These are phyloP conservation scores for Eruca vesicaria DNA, from an alignment of 441 rosid genomes.

Conservation along the genomic window DNA sequence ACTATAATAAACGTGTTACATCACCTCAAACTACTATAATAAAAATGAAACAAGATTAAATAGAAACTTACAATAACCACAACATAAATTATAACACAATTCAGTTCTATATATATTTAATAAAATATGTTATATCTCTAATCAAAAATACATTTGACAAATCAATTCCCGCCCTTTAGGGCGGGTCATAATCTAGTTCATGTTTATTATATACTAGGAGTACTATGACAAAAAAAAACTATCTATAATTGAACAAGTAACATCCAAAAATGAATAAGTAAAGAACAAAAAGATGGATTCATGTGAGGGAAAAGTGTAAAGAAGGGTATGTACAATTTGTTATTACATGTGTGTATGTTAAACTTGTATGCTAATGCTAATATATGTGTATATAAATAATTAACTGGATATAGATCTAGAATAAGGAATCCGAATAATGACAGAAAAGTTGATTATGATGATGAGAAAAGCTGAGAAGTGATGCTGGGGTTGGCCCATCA, in stretches of 20 bases:
- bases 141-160: no score
- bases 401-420: slow-evolving; percentile 13
- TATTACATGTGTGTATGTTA: background rate
- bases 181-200: background rate
- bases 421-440: slow-evolving; percentile 17
- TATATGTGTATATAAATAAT: background rate
- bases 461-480: slow-evolving; percentile 24
- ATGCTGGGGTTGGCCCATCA: slow-evolving; percentile 29
- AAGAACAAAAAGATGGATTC: slow-evolving; percentile 29
- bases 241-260: background rate
- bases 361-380: background rate
- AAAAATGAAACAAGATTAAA: no score
- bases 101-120: no score
- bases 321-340: slow-evolving; percentile 24
- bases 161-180: no score
- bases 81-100: no score
- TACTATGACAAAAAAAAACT: background rate
- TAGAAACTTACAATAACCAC: no score
- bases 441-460: slow-evolving; percentile 20
- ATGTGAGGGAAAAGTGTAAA: slow-evolving; percentile 34
- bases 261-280: background rate
- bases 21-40: no score
- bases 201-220: background rate
- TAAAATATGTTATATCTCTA: no score
- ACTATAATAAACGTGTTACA: no score